Base-by-base conservation (phyloP, 345 rosid species). In the Rhodomyrtus tomentosa region DNA sequence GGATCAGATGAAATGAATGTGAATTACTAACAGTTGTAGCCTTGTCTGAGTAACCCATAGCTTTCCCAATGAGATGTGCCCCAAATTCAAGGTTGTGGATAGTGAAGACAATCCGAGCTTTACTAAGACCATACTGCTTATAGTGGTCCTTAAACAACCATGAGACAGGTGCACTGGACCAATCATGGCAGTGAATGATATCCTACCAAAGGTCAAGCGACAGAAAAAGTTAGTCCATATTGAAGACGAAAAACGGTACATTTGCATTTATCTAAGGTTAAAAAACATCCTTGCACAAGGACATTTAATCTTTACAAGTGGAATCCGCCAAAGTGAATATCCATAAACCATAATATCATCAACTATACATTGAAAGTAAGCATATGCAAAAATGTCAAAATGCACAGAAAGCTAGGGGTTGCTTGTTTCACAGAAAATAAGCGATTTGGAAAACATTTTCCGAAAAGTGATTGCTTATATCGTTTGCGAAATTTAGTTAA, bases 71-170 rank as follows among this genome's bases (percentile, higher is more conserved):
- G 81, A 87, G 88, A 53, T 84, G 83, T 15, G 89, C 95, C 82
- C 98, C 98, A 86, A 94, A 96, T 88, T 96, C 98, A 81, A 96
- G 93, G 89, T 96, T 96, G 87, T 96, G 98, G 84, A 95, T 94
- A 20, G 99, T 96, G 92, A 94, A 95, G 88, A 95, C 96, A 88
- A 92, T 88, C 80, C 94, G 95, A 84, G 97, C 88, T 88, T 95
- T 95, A 83, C 92, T 91, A 74, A 95, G 97, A 88, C 97, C 93
- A 82, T 93, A 92, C 59, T 94, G 94, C 91, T 85, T 89, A 83
- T 95, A 96, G 53, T 89, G 90, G 87, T 96, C 98, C 92, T 95
- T 96, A 84, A 90, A 94, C 86, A 95, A 85, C 99, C 97, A 93
- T 59, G 97, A 86, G 84, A 94, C 96, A 25, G 98, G 97, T 84